Evolutionary conservation across 768 basidiomycete species (phyloP), one percentile per base, ranked within the genome.

Genomic region (Termitomyces bulborhizus): DNA sequence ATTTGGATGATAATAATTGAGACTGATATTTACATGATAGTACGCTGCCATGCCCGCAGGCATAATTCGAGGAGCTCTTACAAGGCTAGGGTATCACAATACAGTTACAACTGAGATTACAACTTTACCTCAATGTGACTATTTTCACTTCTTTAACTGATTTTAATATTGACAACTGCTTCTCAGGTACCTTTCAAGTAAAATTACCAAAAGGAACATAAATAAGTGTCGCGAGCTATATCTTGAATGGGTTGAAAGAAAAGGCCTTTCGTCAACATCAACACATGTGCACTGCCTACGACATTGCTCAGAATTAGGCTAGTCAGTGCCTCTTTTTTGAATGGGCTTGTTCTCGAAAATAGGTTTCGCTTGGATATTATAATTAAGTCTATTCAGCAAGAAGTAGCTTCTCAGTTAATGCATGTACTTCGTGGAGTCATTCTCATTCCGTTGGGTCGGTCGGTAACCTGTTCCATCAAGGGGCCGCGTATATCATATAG

Each of bases 21-120:
- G n/a, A 42, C 12, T 49, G 0, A 39, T 32, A 24, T 43, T n/a
- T 53, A 29, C 46, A 21, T 36, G 18, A 44, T 56, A 96, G 91
- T 90, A 93, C 63, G 83, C 86, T 12, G 82, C 89, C 3, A 84
- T 94, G 69, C 82, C 93, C 1, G 82, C 85, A 40, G 94, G 93
- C 11, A 79, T 96, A 46, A 85, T 98, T 42, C 84, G 85, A 52
- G 94, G 94, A 18, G 85, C 91, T 2, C 78, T 98, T 1, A 73
- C 80, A 12, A 77, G 93, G 53, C 71, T 98, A 26, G 95, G 93
- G 11, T 81, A 86, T 57, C 80, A 86, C 40, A 84, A 81, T 21
- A 83, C 80, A 3, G 90, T 98, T 0, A 73, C 79, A 1, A 84
- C 92, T 4, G 94, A 98, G 65, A 82, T 92, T 6, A 83, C 79